Percentiles rank a stretch among this genome's conserved stretches.
These are phyloP conservation scores for Carex cristatella DNA, from an alignment of 176 grass and related monocot species.

Conservation along the genomic window DNA sequence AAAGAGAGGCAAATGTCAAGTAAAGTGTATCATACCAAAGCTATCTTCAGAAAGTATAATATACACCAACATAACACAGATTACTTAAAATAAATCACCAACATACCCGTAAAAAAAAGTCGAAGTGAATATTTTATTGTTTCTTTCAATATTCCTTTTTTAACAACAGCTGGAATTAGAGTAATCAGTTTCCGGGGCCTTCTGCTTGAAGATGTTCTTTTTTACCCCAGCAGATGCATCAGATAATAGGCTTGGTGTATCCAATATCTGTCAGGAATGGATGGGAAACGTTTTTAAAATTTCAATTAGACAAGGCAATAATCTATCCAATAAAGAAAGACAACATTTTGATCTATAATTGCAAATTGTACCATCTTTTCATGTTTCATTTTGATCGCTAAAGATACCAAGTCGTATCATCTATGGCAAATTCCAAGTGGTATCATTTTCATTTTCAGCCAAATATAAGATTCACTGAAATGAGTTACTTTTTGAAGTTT, in stretches of 20 bases:
- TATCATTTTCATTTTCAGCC: not conserved
- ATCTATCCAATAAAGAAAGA: not conserved
- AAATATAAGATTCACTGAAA: not conserved
- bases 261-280: constrained; percentile 50
- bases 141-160: not conserved
- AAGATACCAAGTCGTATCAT: not conserved
- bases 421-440: not conserved
- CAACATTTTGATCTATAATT: no score
- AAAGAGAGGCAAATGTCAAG: not conserved
- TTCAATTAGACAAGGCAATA: not conserved
- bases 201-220: constrained; percentile 98
- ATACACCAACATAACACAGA: constrained; percentile 5
- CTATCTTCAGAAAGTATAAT: constrained; percentile 1
- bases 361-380: no score
- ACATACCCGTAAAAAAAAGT: not conserved
- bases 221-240: constrained; percentile 66
- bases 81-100: not conserved
- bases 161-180: constrained; percentile 68
- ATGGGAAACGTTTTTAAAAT: not conserved
- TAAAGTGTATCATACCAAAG: not conserved
- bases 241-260: constrained; percentile 80
- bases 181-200: constrained; percentile 56
- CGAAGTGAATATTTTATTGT: not conserved
- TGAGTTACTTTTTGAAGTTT: not conserved
- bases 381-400: not conserved